Conservation (phyloP, 805 yeast genomes). For the Candida michaelii region DNA sequence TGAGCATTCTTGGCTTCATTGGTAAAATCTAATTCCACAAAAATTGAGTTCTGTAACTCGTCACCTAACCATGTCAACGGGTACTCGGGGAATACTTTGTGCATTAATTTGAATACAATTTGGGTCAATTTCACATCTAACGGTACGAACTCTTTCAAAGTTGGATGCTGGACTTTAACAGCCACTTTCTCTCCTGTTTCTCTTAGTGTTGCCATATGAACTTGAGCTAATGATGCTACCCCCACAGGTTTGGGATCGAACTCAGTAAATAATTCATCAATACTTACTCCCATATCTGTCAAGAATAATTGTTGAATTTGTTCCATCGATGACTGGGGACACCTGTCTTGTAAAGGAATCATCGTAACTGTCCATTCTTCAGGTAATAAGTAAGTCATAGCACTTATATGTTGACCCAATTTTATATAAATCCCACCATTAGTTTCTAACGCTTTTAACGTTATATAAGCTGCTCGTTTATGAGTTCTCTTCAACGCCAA, state of each 20-base stretch:
- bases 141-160: conserved; percentile 83
- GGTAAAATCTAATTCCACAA: conserved; percentile 84
- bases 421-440: conserved; percentile 95
- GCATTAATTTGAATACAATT: conserved; percentile 70
- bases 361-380: conserved; percentile 93
- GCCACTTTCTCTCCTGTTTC: conserved; percentile 74
- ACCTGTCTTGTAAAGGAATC: conserved; percentile 87
- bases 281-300: conserved; percentile 58
- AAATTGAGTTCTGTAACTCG: conserved; percentile 82
- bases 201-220: conserved; percentile 70
- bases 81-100: conserved; percentile 85
- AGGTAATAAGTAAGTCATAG: conserved; percentile 88
- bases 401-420: conserved; percentile 91
- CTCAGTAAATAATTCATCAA: conserved; percentile 64
- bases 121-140: conserved; percentile 79
- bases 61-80: conserved; percentile 96
- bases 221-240: conserved; percentile 95
- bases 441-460: conserved; percentile 72
- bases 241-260: conserved; percentile 83
- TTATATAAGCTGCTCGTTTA: conserved; percentile 69
- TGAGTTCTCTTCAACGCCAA: conserved; percentile 68
- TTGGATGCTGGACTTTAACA: conserved; percentile 92
- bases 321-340: conserved; percentile 76
- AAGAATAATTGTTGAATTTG: conserved; percentile 68
- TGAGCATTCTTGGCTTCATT: conserved; percentile 83